Evolutionary conservation across 1,284 basidiomycete species (phyloP), one percentile per base, ranked within the genome.

Genomic region (Wallemia mellicola): DNA sequence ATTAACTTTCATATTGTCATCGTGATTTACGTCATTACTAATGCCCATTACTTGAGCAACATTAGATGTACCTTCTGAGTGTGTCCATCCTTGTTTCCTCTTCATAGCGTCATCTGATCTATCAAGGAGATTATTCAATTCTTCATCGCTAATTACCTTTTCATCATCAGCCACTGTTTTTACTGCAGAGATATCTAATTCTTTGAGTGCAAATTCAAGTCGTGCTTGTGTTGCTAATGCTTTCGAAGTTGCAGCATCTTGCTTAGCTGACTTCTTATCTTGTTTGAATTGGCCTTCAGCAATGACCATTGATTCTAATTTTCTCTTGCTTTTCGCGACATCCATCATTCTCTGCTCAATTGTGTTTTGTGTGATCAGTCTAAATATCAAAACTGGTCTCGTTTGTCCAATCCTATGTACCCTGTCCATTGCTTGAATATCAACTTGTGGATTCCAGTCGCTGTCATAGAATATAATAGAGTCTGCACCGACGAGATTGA

Each of bases 391-490:
- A 60, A 91, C 85, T 1, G 86, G 85, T 64, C 75, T 81, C 22
- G 80, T 91, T 71, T 95, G 91, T 1, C 91, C 91, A 61, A 96
- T 96, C 5, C 91, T 80, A 69, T 96, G 91, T 0, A 87, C 91
- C 28, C 91, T 79, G 67, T 94, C 92, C 69, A 92, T 87, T 0
- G 92, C 92, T 70, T 98, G 91, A 2, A 88, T 74, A 64, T 98
- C 92, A 81, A 91, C 88, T 24, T 57, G 55, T 11, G 58, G 67
- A 66, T 26, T 57, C 60, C 28, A 32, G 38, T 63, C 30, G 59
- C 59, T 58, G 54, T 62, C 61, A 30, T 63, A 62, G 58, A 71
- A 67, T 59, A 68, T 65, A 57, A 72, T 72, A 59, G 62, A 68
- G 62, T 98, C 92, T 0, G 92, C 92, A 1, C 86, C 85, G 1